phyloP scores from a whole-genome alignment of 2,329 filamentous ascomycete genomes.

The Apiospora rasikravindrae region DNA sequence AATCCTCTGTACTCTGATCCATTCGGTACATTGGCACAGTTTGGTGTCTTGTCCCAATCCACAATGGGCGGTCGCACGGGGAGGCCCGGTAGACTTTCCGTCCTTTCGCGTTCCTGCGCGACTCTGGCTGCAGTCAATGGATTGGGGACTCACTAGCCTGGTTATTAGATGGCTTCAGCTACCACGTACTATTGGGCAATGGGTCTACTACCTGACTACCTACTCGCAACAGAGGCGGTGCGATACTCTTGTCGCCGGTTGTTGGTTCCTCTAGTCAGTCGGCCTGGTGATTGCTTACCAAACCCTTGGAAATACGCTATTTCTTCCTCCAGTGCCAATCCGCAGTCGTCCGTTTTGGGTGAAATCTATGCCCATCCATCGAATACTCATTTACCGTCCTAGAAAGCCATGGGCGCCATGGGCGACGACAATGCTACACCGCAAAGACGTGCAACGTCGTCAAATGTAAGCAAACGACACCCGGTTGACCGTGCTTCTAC shows the following conservation, averaged over 20 bases:
- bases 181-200: conserved; percentile 15
- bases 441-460: conserved; percentile 5
- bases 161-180: neutral
- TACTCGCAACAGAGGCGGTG: neutral
- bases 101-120: conserved; percentile 1
- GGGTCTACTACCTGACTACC: neutral
- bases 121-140: neutral
- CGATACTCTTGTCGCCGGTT: neutral
- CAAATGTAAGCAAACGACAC: neutral
- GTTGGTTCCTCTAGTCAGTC: neutral
- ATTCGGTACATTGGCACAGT: neutral
- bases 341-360: neutral
- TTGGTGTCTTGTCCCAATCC: conserved; percentile 1
- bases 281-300: conserved; percentile 1
- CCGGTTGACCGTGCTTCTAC: neutral
- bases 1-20: conserved; percentile 9
- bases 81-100: conserved; percentile 19
- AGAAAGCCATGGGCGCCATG: neutral
- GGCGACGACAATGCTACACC: neutral
- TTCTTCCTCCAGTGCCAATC: neutral
- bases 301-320: neutral
- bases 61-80: conserved; percentile 16
- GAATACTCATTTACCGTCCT: neutral
- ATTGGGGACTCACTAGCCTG: conserved; percentile 4
- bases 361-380: neutral